phyloP scores from a whole-genome alignment of 176 grass and related monocot genomes.

The Metroxylon sagu region DNA sequence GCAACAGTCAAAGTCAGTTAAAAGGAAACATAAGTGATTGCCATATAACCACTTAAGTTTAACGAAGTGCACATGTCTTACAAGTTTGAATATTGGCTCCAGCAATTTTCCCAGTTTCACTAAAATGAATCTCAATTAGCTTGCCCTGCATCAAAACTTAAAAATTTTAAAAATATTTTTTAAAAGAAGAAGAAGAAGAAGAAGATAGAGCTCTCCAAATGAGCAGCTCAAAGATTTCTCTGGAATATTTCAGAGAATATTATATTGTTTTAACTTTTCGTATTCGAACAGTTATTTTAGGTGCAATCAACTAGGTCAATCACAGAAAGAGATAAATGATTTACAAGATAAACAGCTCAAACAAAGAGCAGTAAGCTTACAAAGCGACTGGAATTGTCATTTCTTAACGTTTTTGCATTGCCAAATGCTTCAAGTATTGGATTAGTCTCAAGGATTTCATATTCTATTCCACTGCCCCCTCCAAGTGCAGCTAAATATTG shows the following conservation, averaged over 20 bases:
- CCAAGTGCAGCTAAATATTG: conserved; percentile 96
- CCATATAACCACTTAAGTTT: no score
- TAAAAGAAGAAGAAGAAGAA: no score
- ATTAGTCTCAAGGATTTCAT: conserved; percentile 97
- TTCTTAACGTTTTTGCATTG: conserved; percentile 94
- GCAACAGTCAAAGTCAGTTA: not conserved
- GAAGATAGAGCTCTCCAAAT: no score
- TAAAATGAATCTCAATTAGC: conserved; percentile 97
- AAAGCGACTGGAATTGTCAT: conserved; percentile 98
- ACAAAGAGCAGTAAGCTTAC: conserved; percentile 41
- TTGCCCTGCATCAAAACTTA: conserved; percentile 56
- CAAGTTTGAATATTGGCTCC: conserved; percentile 97
- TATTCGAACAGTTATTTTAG: no score
- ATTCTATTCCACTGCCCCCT: conserved; percentile 92
- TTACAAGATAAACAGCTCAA: no score
- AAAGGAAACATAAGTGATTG: no score
- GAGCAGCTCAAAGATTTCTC: no score
- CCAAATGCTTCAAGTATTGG: conserved; percentile 99
- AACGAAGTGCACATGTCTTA: conserved; percentile 12
- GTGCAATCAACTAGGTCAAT: no score
- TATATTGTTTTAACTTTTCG: no score
- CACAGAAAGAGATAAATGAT: no score
- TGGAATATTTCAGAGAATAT: not conserved
- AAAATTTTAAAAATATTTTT: conserved; percentile 1
- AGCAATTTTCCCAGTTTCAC: conserved; percentile 81